Conservation (phyloP, 306 rosid genomes). For the Dalbergia oliveri region DNA sequence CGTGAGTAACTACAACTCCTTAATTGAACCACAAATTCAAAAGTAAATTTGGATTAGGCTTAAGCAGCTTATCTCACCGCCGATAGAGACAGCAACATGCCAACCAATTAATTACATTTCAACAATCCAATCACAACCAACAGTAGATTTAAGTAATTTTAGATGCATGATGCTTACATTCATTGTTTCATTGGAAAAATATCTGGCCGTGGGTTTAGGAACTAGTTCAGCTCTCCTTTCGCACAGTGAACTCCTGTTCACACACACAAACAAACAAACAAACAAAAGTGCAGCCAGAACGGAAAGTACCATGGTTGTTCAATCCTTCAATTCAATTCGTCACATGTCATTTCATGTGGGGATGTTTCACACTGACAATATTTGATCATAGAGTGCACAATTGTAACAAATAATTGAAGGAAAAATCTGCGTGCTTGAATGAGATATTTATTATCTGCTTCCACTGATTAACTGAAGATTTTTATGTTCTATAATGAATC, state of each 20-base stretch:
- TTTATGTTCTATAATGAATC: background rate
- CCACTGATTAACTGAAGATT: background rate
- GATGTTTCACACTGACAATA: background rate
- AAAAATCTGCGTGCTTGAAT: background rate
- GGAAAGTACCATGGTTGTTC: background rate
- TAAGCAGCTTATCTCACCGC: background rate
- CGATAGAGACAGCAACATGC: slow-evolving; percentile 9
- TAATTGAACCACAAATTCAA: background rate
- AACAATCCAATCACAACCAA: slow-evolving; percentile 7
- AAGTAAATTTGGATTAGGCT: slow-evolving; percentile 6
- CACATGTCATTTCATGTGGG: slow-evolving; percentile 12
- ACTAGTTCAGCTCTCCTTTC: background rate
- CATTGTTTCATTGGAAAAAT: slow-evolving; percentile 7
- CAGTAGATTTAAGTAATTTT: slow-evolving; percentile 1
- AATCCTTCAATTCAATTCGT: slow-evolving; percentile 22
- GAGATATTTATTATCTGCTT: background rate
- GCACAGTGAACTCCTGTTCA: background rate
- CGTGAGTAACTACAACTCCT: background rate
- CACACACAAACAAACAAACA: background rate
- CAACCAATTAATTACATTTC: background rate
- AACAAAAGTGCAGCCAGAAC: background rate
- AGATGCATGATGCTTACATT: background rate
- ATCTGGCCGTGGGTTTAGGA: slow-evolving; percentile 13
- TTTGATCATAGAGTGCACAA: background rate
- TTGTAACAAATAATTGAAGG: background rate